phyloP scores from a whole-genome alignment of 805 yeast genomes.

The Wickerhamiella allomyrinae region DNA sequence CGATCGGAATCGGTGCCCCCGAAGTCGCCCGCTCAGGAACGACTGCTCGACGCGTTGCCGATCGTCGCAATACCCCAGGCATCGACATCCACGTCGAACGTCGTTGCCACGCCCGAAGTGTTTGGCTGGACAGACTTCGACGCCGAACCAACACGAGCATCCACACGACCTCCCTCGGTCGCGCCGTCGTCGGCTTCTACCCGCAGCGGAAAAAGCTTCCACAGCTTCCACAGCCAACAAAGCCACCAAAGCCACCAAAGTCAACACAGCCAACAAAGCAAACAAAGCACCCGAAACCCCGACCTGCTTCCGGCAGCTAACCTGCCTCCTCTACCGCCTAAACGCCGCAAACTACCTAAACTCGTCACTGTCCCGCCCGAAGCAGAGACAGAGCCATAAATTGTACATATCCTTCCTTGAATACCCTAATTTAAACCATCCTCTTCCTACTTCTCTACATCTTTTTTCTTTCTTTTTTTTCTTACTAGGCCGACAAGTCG shows the following conservation, averaged over 20 bases:
- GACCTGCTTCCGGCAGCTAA: neutral
- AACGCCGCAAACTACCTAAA: neutral
- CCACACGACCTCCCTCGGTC: neutral
- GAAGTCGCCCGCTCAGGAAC: no score
- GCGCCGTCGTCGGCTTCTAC: no score
- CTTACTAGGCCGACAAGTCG: no score
- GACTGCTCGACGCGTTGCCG: neutral
- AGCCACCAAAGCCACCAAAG: no score
- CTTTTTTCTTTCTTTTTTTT: no score
- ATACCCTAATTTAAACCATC: no score
- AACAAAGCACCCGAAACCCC: neutral
- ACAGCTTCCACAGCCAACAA: no score
- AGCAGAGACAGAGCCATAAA: neutral
- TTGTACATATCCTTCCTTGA: no score
- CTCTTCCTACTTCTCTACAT: no score
- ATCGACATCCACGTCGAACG: neutral
- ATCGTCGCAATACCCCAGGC: no score
- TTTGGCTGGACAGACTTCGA: neutral
- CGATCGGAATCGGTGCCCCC: no score
- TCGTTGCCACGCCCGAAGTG: neutral
- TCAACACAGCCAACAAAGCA: neutral
- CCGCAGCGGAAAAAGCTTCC: no score
- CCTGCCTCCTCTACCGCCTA: constrained; percentile 4
- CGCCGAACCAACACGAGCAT: neutral
- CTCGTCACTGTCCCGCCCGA: constrained; percentile 3